Evolutionary conservation across 2,329 filamentous ascomycete species (phyloP).

Genomic region (Cladophialophora yegresii): DNA sequence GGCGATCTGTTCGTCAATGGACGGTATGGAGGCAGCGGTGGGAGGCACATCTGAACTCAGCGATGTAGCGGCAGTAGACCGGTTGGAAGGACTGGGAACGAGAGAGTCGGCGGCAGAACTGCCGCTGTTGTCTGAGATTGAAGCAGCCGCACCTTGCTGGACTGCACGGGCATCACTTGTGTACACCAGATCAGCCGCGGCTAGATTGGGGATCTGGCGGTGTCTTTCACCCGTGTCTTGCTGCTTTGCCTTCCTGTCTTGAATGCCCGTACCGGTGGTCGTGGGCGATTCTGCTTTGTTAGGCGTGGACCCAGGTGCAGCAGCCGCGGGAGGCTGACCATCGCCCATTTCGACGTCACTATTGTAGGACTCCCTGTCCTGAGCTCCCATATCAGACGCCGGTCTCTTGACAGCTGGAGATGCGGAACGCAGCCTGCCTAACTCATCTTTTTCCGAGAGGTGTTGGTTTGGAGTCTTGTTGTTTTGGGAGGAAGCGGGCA

Average conservation of each 20-base stretch:
- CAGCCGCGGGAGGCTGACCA: constrained; percentile 5
- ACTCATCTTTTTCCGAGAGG: constrained; percentile 37
- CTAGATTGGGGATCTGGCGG: constrained; percentile 21
- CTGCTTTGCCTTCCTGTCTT: constrained; percentile 33
- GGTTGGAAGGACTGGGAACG: constrained; percentile 45
- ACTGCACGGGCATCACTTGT: constrained; percentile 46
- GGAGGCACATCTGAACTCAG: constrained; percentile 35
- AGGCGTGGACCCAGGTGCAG: constrained; percentile 17
- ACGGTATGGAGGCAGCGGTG: constrained; percentile 42
- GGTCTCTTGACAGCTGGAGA: constrained; percentile 58
- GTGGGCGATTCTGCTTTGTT: constrained; percentile 19
- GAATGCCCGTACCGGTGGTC: constrained; percentile 12
- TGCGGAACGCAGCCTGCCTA: constrained; percentile 45
- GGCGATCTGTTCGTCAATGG: constrained; percentile 71
- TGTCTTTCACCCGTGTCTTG: constrained; percentile 32
- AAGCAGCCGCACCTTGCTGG: constrained; percentile 30
- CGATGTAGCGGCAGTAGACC: constrained; percentile 41
- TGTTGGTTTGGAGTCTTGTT: constrained; percentile 32
- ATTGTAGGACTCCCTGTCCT: constrained; percentile 37
- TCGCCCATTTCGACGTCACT: constrained; percentile 42
- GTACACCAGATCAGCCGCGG: constrained; percentile 31
- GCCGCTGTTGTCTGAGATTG: constrained; percentile 37
- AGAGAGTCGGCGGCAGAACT: constrained; percentile 43
- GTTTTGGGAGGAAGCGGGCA: constrained; percentile 40
- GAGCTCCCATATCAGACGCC: constrained; percentile 57